Percentiles rank a stretch among this genome's conserved stretches.
These are phyloP conservation scores for Phragmites australis DNA, from an alignment of 176 grass and related monocot species.

Conservation along the genomic window DNA sequence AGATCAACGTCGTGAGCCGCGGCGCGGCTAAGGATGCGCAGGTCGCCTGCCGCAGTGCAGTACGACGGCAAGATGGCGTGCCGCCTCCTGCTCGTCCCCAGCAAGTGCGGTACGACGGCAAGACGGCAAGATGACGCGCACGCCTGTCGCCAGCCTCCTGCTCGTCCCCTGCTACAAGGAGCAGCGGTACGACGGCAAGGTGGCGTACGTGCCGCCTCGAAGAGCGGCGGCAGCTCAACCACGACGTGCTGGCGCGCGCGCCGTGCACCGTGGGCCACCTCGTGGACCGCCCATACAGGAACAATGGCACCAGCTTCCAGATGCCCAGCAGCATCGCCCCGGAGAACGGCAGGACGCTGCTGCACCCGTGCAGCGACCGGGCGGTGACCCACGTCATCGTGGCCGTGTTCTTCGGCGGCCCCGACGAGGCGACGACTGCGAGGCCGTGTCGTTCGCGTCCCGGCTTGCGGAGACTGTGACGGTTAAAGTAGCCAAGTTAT, in stretches of 20 bases:
- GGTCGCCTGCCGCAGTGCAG: conserved; percentile 19
- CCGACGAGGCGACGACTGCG: conserved; percentile 59
- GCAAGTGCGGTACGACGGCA: conserved; percentile 52
- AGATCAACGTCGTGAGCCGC: conserved; percentile 28
- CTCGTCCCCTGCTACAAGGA: too few relatives aligned
- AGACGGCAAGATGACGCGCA: too few relatives aligned
- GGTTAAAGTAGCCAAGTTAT: neutral
- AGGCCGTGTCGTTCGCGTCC: conserved; percentile 47
- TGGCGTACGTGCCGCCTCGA: conserved; percentile 45
- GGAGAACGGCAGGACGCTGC: conserved; percentile 22
- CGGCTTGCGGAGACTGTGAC: conserved; percentile 50
- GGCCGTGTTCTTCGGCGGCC: conserved; percentile 50
- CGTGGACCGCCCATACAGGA: conserved; percentile 45
- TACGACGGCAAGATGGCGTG: conserved; percentile 56
- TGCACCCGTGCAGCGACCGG: conserved; percentile 61
- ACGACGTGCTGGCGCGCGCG: conserved; percentile 30
- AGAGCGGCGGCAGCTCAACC: conserved; percentile 30
- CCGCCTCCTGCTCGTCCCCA: conserved; percentile 26
- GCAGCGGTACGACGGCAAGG: conserved; percentile 50
- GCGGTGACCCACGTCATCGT: conserved; percentile 51
- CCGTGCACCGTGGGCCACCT: conserved; percentile 49
- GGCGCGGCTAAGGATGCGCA: conserved; percentile 6
- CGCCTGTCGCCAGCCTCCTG: too few relatives aligned
- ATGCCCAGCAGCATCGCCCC: conserved; percentile 33
- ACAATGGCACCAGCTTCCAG: conserved; percentile 42